Conservation (phyloP, 2,329 filamentous ascomycete genomes). For the Boeremia exigua region DNA sequence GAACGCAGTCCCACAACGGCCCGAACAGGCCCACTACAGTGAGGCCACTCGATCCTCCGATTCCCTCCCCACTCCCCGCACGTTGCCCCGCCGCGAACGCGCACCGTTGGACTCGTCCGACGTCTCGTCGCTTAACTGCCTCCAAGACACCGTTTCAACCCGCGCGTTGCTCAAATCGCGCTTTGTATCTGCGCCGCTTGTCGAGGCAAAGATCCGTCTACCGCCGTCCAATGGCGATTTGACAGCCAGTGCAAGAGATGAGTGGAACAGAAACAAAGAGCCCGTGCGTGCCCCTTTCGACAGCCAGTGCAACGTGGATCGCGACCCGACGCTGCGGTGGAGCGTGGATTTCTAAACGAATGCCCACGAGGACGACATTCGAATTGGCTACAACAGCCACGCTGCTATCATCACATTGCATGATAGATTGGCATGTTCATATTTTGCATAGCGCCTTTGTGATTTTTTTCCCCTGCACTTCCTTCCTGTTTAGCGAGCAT, state of each 20-base stretch:
- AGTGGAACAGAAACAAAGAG: constrained; percentile 23
- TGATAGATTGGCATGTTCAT: neutral
- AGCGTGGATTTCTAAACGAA: constrained; percentile 50
- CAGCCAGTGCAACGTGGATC: constrained; percentile 38
- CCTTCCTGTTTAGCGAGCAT: neutral
- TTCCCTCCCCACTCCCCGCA: constrained; percentile 25
- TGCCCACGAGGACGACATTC: too few species aligned
- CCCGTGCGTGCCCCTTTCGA: constrained; percentile 42
- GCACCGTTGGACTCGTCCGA: constrained; percentile 44
- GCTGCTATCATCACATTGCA: constrained; percentile 2
- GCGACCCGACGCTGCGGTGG: constrained; percentile 50
- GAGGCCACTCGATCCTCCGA: constrained; percentile 34
- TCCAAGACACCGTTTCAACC: constrained; percentile 49
- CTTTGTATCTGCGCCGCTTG: constrained; percentile 47
- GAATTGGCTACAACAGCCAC: too few species aligned
- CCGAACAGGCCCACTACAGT: constrained; percentile 20
- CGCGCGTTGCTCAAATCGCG: constrained; percentile 41
- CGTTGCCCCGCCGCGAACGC: constrained; percentile 26
- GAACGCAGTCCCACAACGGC: constrained; percentile 23
- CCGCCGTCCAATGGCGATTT: constrained; percentile 42
- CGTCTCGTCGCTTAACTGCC: constrained; percentile 45
- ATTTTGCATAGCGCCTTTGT: constrained; percentile 1
- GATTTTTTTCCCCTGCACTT: neutral
- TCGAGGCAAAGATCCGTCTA: constrained; percentile 47
- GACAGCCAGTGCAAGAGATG: constrained; percentile 16